Conservation (phyloP, 345 rosid genomes). For the Balakata baccata region DNA sequence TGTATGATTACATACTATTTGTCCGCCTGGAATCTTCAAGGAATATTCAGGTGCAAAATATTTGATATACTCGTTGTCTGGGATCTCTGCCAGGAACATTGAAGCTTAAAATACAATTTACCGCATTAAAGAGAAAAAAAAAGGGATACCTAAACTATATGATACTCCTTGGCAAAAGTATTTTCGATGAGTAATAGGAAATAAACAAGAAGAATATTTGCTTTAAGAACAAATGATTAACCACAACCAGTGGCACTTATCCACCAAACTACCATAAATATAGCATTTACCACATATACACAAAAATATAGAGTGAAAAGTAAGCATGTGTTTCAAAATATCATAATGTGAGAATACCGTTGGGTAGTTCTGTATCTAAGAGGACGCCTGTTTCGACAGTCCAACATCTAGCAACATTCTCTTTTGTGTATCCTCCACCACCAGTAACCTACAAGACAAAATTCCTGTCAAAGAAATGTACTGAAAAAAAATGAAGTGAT, state of each 20-base stretch:
- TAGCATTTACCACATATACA: not conserved
- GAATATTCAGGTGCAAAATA: constrained; percentile 84
- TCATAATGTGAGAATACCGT: constrained; percentile 44
- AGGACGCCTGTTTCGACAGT: constrained; percentile 92
- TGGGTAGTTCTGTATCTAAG: constrained; percentile 84
- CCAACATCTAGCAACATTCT: constrained; percentile 99
- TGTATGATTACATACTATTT: constrained; percentile 51
- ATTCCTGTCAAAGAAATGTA: not conserved
- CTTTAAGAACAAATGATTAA: not conserved
- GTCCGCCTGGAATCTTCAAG: constrained; percentile 78
- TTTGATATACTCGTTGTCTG: constrained; percentile 77
- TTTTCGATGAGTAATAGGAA: not conserved
- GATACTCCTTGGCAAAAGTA: not conserved
- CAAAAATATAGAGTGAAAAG: not conserved
- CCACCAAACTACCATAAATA: not conserved
- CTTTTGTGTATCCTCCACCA: constrained; percentile 97
- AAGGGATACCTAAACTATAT: not conserved
- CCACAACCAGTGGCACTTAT: not conserved
- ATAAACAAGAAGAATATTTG: not conserved
- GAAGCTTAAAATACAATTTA: not conserved
- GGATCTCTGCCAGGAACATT: constrained; percentile 65
- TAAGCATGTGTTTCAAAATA: not conserved
- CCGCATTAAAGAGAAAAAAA: not conserved
- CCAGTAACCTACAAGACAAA: constrained; percentile 73
- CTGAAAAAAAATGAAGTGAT: not conserved